phyloP scores from a whole-genome alignment of 202 grass and related monocot species.

The Brachypodium distachyon region DNA sequence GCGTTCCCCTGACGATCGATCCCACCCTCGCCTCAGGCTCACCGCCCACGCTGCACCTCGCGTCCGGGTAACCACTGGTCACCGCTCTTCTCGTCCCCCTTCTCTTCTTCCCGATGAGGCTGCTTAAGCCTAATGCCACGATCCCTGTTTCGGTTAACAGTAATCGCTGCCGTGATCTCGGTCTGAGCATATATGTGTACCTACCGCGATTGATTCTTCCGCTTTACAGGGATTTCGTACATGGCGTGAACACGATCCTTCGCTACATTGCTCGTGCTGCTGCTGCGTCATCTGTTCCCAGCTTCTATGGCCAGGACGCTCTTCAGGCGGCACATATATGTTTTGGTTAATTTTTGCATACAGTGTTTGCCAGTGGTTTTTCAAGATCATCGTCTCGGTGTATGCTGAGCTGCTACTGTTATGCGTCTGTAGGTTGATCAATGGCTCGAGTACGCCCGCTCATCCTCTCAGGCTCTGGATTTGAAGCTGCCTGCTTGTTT shows the following conservation, averaged over 20 bases:
- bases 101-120: too few species aligned
- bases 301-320: constrained; percentile 51
- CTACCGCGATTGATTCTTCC: constrained; percentile 14
- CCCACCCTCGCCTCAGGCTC: constrained; percentile 45
- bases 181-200: background rate
- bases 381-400: background rate
- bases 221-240: constrained; percentile 44
- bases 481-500: constrained; percentile 51
- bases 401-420: background rate
- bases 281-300: constrained; percentile 39
- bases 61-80: constrained; percentile 46
- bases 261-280: constrained; percentile 39
- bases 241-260: constrained; percentile 61
- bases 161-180: too few species aligned
- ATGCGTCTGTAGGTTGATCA: constrained; percentile 58
- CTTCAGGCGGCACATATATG: constrained; percentile 54
- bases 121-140: background rate
- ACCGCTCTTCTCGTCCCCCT: background rate
- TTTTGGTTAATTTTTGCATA: background rate
- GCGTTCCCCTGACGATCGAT: constrained; percentile 43
- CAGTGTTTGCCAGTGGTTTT: background rate
- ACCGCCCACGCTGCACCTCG: constrained; percentile 33
- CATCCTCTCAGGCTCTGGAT: constrained; percentile 61
- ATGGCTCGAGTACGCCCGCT: constrained; percentile 64
- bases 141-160: background rate